phyloP scores from a whole-genome alignment of 1,284 basidiomycete species.

The Malassezia slooffiae region DNA sequence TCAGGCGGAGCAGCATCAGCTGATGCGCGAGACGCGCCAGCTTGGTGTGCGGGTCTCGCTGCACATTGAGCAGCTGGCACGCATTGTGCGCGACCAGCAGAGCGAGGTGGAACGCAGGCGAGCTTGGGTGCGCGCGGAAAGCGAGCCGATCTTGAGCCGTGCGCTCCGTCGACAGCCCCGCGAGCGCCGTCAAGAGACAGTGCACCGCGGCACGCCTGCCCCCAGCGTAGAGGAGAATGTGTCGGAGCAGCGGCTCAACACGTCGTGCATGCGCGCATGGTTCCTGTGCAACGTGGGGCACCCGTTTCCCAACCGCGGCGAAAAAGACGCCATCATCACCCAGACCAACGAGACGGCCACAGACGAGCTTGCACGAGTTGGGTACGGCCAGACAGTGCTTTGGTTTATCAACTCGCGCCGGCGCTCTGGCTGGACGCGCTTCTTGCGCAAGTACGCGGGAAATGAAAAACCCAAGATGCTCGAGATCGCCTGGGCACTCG shows the following conservation, averaged over 20 bases:
- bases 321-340: conserved; percentile 23
- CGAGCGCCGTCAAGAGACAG: no score
- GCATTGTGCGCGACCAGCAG: conserved; percentile 5
- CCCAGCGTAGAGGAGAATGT: no score
- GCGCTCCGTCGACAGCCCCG: no score
- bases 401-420: conserved; percentile 46
- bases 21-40: conserved; percentile 1
- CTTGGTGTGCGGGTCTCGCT: conserved; percentile 5
- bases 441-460: conserved; percentile 22
- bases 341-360: conserved; percentile 18
- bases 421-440: conserved; percentile 37
- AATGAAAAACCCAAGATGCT: conserved; percentile 24
- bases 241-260: conserved; percentile 16
- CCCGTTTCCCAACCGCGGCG: conserved; percentile 26
- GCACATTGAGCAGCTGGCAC: conserved; percentile 4
- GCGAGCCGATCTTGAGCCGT: no score
- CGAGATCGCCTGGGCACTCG: conserved; percentile 8
- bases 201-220: no score
- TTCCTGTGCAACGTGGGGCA: conserved; percentile 25
- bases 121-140: no score
- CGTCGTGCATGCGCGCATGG: conserved; percentile 29
- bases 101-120: conserved; percentile 2
- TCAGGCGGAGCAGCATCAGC: neutral
- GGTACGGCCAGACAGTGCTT: conserved; percentile 22
- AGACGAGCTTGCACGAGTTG: neutral